Evolutionary conservation across 1,284 basidiomycete genomes (phyloP), one percentile per base, ranked within the genome.

Genomic region (Phlebopus sp.): DNA sequence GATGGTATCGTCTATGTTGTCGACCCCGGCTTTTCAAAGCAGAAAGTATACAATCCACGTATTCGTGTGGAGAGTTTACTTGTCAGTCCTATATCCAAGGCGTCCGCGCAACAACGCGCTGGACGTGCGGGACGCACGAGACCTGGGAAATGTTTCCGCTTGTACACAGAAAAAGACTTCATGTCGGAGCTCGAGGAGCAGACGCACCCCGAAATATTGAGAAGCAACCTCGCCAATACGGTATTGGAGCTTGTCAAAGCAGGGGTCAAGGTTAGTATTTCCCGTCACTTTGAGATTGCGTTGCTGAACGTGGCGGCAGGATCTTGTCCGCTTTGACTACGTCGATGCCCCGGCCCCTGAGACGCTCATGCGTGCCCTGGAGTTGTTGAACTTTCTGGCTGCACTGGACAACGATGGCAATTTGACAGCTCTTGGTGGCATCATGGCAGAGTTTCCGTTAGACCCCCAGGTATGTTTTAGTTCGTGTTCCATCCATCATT

Each of bases 1-100:
- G 96, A 98, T 59, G 97, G 96, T 19, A 98, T 99, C 62, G 94
- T 99, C 11, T 99, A 98, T 63, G 96, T 99, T 49, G 93, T 99
- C 37, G 96, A 99, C 66, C 94, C 97, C 0, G 96, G 96, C 0
- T 96, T 97, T 74, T 93, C 91, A 9, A 96, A 97, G 71, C 92
- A 97, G 71, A 98, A 95, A 66, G 91, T 97, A 44, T 97, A 97
- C 74, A 97, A 97, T 66, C 94, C 94, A 0, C 82, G 95, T 27
- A 97, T 98, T 58, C 84, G 97, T 54, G 94, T 99, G 37, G 96
- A 99, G 72, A 92, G 88, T 48, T 74, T 99, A 47, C 75, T 98
- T 7, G 95, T 98, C 27, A 88, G 87, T 46, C 95, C 97, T 0
- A 99, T 99, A 57, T 96, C 92, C 15, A 97, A 98, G 67, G 95